Percentiles rank a stretch among this genome's conserved stretches.
Evolutionary conservation across 768 basidiomycete species (phyloP).

Genomic region (Lyophyllum semitale): DNA sequence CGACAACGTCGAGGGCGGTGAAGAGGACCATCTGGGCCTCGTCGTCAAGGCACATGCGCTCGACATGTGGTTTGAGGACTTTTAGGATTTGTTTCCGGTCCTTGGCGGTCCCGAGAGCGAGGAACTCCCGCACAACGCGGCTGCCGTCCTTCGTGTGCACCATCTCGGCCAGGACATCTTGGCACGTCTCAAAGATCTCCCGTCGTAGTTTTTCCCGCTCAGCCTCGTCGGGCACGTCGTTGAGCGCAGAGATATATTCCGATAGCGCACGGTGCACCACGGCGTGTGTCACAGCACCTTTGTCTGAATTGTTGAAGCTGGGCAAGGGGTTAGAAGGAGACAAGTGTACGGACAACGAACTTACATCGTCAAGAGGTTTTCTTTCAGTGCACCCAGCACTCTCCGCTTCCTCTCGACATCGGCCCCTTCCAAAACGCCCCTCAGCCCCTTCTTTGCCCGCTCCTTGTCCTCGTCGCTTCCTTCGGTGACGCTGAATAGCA

Average conservation of each 20-base stretch:
- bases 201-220: constrained; percentile 74
- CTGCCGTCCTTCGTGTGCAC: constrained; percentile 94
- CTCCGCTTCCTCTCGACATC: constrained; percentile 68
- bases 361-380: constrained; percentile 75
- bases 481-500: constrained; percentile 59
- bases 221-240: constrained; percentile 54
- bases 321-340: neutral
- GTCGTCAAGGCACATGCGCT: constrained; percentile 85
- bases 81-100: constrained; percentile 93
- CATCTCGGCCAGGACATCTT: constrained; percentile 88
- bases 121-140: constrained; percentile 81
- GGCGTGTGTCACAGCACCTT: constrained; percentile 83
- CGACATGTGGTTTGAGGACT: constrained; percentile 85
- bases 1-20: constrained; percentile 86
- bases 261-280: constrained; percentile 86
- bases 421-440: constrained; percentile 63
- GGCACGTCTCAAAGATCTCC: constrained; percentile 86
- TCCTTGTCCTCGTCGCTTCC: constrained; percentile 67
- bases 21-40: constrained; percentile 91
- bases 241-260: constrained; percentile 78
- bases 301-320: constrained; percentile 92
- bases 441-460: constrained; percentile 64
- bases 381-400: constrained; percentile 68
- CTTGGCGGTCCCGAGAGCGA: constrained; percentile 85
- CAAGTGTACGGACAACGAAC: constrained; percentile 23